Conservation (phyloP, 2,329 filamentous ascomycete genomes). For the Colletotrichum echinochloae region DNA sequence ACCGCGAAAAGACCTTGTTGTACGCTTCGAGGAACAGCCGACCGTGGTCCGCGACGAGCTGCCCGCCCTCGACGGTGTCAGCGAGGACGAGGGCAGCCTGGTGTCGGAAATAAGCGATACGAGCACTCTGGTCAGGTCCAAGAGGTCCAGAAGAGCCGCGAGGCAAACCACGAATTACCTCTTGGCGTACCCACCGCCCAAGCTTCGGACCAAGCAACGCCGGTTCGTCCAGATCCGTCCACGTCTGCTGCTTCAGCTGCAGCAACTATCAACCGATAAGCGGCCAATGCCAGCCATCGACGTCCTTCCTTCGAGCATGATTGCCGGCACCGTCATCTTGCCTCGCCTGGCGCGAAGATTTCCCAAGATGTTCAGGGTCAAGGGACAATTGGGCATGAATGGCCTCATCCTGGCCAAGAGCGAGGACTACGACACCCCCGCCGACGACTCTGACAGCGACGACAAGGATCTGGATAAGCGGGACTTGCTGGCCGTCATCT, state of each 20-base stretch:
- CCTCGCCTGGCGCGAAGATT: constrained; percentile 71
- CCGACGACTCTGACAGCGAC: constrained; percentile 62
- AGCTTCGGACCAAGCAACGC: constrained; percentile 70
- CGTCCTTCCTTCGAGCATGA: constrained; percentile 75
- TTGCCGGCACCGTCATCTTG: constrained; percentile 67
- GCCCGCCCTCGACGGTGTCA: constrained; percentile 48
- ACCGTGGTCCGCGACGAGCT: constrained; percentile 43
- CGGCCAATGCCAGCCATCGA: constrained; percentile 78
- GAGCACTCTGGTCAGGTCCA: constrained; percentile 51
- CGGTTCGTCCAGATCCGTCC: constrained; percentile 76
- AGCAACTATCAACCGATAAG: constrained; percentile 69
- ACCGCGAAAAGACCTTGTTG: constrained; percentile 56
- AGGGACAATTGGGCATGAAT: constrained; percentile 72
- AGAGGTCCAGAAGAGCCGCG: constrained; percentile 44
- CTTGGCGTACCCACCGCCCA: constrained; percentile 75
- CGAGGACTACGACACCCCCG: constrained; percentile 67
- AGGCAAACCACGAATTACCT: constrained; percentile 73
- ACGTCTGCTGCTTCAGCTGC: constrained; percentile 77
- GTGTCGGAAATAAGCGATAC: constrained; percentile 61
- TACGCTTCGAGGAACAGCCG: constrained; percentile 60
- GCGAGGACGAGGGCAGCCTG: constrained; percentile 63
- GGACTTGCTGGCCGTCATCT: constrained; percentile 74
- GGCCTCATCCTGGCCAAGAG: constrained; percentile 79
- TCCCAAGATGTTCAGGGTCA: constrained; percentile 72
- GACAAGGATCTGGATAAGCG: constrained; percentile 63